Evolutionary conservation across 2,329 filamentous ascomycete genomes (phyloP).

Genomic region (Blastomyces gilchristii): DNA sequence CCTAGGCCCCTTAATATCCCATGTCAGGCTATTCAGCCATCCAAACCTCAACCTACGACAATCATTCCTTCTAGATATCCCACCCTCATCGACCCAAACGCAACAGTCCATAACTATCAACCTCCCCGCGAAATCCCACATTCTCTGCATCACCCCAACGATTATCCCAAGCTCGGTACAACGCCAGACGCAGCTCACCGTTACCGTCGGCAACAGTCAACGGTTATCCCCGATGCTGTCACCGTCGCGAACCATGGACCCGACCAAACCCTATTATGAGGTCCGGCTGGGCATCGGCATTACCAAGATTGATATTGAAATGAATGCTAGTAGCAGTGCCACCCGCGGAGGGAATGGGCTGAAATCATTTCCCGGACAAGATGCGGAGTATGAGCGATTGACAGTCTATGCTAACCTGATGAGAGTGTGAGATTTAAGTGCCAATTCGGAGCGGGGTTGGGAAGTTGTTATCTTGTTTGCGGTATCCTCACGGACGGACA

Average conservation of each 20-base stretch:
- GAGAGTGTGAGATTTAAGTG: slow-evolving; percentile 30
- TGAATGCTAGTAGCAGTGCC: slow-evolving; percentile 54
- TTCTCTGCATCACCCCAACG: slow-evolving; percentile 59
- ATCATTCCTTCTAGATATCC: slow-evolving; percentile 53
- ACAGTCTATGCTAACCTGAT: slow-evolving; percentile 64
- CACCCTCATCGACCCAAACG: slow-evolving; percentile 54
- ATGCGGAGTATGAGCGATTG: slow-evolving; percentile 52
- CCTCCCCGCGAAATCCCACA: slow-evolving; percentile 55
- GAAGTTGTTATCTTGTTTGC: neutral
- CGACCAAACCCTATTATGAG: slow-evolving; percentile 62
- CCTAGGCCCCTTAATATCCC: slow-evolving; percentile 48
- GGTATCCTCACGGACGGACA: too few relatives aligned
- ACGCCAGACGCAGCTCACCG: slow-evolving; percentile 67
- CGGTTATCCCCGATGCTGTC: slow-evolving; percentile 51
- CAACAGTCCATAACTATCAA: slow-evolving; percentile 65
- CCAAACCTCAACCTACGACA: slow-evolving; percentile 53
- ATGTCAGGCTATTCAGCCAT: slow-evolving; percentile 57
- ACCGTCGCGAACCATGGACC: slow-evolving; percentile 42
- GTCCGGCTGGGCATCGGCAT: slow-evolving; percentile 59
- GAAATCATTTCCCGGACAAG: neutral
- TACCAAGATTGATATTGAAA: slow-evolving; percentile 68
- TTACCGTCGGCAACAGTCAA: slow-evolving; percentile 59
- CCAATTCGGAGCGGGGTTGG: neutral
- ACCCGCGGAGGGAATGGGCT: slow-evolving; percentile 34
- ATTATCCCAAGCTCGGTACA: slow-evolving; percentile 54